phyloP scores from a whole-genome alignment of 108 stramenopile species.

The Conticribra weissflogii region DNA sequence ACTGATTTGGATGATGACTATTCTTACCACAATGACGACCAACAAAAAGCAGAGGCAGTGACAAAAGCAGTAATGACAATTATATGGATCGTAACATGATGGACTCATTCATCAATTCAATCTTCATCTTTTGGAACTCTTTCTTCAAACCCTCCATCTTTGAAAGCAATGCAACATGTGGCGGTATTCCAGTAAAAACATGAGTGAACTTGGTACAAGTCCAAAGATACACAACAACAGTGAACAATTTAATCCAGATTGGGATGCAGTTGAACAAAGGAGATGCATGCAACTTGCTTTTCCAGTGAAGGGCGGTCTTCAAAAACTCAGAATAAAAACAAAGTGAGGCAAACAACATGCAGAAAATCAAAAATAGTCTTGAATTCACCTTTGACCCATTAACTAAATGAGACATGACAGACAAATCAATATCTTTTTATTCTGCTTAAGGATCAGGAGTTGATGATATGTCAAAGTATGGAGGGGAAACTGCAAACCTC shows the following conservation, averaged over 20 bases:
- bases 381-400: background rate
- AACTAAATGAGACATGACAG: background rate
- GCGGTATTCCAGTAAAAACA: constrained; percentile 21
- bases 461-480: background rate
- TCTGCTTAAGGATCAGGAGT: background rate
- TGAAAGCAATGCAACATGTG: constrained; percentile 14
- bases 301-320: background rate
- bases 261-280: constrained; percentile 16
- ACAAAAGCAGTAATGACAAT: too few relatives aligned
- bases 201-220: constrained; percentile 7
- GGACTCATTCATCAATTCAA: background rate
- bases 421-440: background rate
- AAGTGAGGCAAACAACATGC: constrained; percentile 9
- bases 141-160: constrained; percentile 11
- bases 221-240: constrained; percentile 13
- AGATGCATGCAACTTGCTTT: constrained; percentile 1
- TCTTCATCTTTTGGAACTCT: background rate
- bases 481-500: constrained; percentile 1
- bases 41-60: too few relatives aligned
- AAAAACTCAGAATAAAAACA: constrained; percentile 13
- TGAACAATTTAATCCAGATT: background rate
- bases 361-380: background rate
- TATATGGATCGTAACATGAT: too few relatives aligned
- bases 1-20: too few relatives aligned
- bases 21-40: too few relatives aligned